phyloP scores from a whole-genome alignment of 176 grass and related monocot genomes.

The Dactylis glomerata region DNA sequence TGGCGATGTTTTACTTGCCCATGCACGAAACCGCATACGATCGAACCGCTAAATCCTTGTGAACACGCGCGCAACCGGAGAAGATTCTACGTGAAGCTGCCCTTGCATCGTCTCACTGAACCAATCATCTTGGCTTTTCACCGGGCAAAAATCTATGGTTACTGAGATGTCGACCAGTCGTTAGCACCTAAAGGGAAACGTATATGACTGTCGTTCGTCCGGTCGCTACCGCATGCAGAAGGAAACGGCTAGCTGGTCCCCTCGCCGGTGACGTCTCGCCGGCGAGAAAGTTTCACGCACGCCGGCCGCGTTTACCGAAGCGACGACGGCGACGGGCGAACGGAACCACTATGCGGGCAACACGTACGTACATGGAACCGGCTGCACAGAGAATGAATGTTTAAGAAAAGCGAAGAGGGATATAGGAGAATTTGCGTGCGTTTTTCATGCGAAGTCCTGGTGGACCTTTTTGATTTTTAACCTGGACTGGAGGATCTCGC shows the following conservation, averaged over 20 bases:
- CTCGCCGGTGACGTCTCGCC: neutral
- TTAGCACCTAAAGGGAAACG: neutral
- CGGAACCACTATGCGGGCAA: neutral
- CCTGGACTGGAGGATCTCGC: neutral
- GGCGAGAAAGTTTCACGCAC: neutral
- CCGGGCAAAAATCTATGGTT: neutral
- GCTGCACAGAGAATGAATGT: neutral
- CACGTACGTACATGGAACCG: neutral
- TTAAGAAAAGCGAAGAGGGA: constrained; percentile 18
- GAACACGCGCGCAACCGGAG: neutral
- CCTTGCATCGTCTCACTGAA: neutral
- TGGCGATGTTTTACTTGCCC: neutral
- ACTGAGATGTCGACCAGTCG: neutral
- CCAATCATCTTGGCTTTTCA: neutral
- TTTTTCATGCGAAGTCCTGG: neutral
- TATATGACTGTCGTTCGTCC: neutral
- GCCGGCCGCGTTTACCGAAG: constrained; percentile 30
- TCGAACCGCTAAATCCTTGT: neutral
- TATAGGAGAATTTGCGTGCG: neutral
- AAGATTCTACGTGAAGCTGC: neutral
- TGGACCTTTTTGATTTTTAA: constrained; percentile 1
- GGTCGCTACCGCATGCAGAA: constrained; percentile 18
- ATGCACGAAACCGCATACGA: neutral
- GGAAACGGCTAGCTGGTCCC: neutral
- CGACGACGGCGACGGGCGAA: constrained; percentile 34